Evolutionary conservation across 2,329 filamentous ascomycete genomes (phyloP), one percentile per base, ranked within the genome.

Genomic region (Aspergillus aculeatinus): DNA sequence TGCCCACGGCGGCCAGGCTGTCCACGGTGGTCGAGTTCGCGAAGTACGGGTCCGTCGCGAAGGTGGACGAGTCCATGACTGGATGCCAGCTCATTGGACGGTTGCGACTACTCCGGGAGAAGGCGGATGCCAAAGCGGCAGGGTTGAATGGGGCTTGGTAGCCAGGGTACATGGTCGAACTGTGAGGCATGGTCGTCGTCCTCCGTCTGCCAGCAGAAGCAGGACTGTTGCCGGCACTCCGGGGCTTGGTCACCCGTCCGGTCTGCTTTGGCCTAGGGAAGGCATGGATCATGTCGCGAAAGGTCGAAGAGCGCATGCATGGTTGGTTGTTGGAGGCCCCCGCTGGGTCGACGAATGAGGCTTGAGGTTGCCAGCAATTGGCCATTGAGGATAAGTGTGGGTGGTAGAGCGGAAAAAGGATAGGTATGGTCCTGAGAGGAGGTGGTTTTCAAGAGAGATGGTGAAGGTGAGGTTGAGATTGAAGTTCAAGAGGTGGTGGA

Each of bases 81-180:
- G 89, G 88, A 72, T 92, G 90, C 90, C 90, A 92, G 79, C 89
- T 92, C 50, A 90, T 79, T 5, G 89, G 89, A 48, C 89, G 83
- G 55, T 76, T 76, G 44, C 80, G 74, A 69, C 76, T 73, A 52
- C 51, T 47, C 16, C 57, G 61, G 67, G 73, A 76, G 44, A 74
- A 76, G 53, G 63, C 70, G 25, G 63, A 71, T 58, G 78, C 71
- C 65, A 81, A 68, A 61, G 78, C 59, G 64, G 71, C 70, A 50
- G 79, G 70, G 60, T 82, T 77, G 60, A 84, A 78, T 49, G 81
- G 68, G 33, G 76, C 76, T 61, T 83, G 67, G 58, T 74, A 71
- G n/a, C 50, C 49, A 50, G 66, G 61, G 53, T 81, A 81, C 61
- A 76, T 81, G 63, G 80, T 77, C 61, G 75, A 77, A 62, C 76